Base-by-base conservation (phyloP, 129 eudicot genomes). In the Tanacetum coccineum region DNA sequence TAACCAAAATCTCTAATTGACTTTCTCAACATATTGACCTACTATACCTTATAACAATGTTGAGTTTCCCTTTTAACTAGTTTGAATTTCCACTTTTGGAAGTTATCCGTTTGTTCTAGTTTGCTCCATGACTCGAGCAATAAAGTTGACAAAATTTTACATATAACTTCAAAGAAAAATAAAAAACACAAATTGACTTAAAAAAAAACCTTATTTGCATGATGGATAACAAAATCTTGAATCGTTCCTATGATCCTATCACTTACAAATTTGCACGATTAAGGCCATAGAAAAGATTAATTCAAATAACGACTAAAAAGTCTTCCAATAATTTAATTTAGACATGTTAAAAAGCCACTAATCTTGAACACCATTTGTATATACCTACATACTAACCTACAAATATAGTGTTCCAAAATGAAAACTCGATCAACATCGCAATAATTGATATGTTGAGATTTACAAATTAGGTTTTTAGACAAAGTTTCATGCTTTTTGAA, bases 1-100 rank as follows among this genome's bases (percentile, higher is more conserved):
- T 75, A 39, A 75, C 61, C 79, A 58, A 59, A 74, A 75, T 20
- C 57, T 50, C 59, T 67, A 49, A 15, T 67, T 59, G 68, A 75
- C 72, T 67, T 62, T 67, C 52, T 59, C 19, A 32, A 59, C 22
- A 28, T 59, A 20, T 67, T 39, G 32, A 74, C 25, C 53, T 56
- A 74, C 78, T 36, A 36, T 36, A 36, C 10, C 75, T 45, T 32
- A 3, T 49, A 17, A 28, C 26, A 30, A 59, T 52, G 9, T 74
- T 32, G 21, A 40, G 19, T 56, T 66, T 42, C 59, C 48, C 57
- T 70, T 22, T 70, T 11, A n/a, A 21, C 13, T 58, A 58, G 42
- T 67, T 74, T 67, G 47, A 44, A 21, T 66, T 74, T 59, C 62
- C 14, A 36, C 55, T 10, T 17, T 58, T 58, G 32, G 47, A 57